A percentile compares a stretch with the other conserved stretches of the same genome.
phyloP scores from a whole-genome alignment of 768 basidiomycete genomes.

The Collybia sordida region DNA sequence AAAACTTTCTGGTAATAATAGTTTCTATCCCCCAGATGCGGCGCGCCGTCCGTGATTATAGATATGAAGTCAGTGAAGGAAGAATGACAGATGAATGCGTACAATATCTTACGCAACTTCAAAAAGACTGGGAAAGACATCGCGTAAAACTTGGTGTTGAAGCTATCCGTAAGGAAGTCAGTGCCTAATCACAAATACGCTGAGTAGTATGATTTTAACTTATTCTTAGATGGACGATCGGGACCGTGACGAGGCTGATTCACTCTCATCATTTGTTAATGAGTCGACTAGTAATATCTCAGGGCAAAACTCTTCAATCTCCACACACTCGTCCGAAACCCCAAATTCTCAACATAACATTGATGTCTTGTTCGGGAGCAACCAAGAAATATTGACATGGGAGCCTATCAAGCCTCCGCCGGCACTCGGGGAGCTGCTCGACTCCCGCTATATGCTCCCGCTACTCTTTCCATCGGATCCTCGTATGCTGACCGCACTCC shows the following conservation, averaged over 20 bases:
- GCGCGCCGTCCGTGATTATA: constrained; percentile 89
- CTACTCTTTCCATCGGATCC: constrained; percentile 82
- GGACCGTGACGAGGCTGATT: constrained; percentile 66
- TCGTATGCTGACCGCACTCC: constrained; percentile 69
- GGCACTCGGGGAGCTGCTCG: constrained; percentile 86
- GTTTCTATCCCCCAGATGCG: constrained; percentile 62
- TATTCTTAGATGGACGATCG: constrained; percentile 59
- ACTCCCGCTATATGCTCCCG: constrained; percentile 92
- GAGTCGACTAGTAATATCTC: constrained; percentile 33
- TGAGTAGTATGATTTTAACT: too few species aligned
- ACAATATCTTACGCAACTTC: constrained; percentile 91
- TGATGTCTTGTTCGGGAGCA: constrained; percentile 78
- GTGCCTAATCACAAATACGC: constrained; percentile 5
- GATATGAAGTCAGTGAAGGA: constrained; percentile 90
- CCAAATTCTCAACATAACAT: constrained; percentile 54
- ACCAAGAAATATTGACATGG: constrained; percentile 67
- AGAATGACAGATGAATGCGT: constrained; percentile 94
- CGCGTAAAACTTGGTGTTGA: constrained; percentile 86
- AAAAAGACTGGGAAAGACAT: constrained; percentile 97
- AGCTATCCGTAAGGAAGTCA: constrained; percentile 79
- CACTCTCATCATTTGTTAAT: constrained; percentile 46
- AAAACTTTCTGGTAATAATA: background rate
- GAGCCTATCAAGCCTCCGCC: constrained; percentile 77
- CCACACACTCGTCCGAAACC: constrained; percentile 33
- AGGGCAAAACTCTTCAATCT: constrained; percentile 32